Percentiles rank a stretch among this genome's conserved stretches.
These are phyloP conservation scores for Didymella glomerata DNA, from an alignment of 2,329 filamentous ascomycete species.

Conservation along the genomic window DNA sequence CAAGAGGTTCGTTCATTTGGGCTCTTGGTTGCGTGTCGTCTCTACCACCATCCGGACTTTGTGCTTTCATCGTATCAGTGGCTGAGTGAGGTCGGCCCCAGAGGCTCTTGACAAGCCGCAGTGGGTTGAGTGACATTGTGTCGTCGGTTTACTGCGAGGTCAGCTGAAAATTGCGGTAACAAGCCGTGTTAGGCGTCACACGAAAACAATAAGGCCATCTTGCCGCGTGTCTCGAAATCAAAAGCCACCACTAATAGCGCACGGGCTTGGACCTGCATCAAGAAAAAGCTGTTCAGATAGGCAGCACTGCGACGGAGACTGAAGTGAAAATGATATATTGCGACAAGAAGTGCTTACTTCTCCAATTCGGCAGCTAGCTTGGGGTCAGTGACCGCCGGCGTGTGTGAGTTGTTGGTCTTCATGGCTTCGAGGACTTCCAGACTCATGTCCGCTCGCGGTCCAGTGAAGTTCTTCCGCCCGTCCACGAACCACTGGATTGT, in stretches of 20 bases:
- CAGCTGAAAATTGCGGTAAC: not conserved
- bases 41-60: too few species aligned
- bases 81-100: not conserved
- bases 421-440: slow-evolving; percentile 54
- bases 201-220: not conserved
- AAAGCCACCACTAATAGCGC: not conserved
- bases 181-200: not conserved
- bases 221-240: not conserved
- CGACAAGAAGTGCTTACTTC: slow-evolving; percentile 3
- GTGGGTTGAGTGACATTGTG: not conserved
- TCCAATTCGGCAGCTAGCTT: slow-evolving; percentile 4
- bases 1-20: not conserved
- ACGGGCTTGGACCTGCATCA: not conserved
- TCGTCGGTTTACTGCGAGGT: not conserved
- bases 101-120: not conserved
- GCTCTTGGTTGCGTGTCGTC: not conserved
- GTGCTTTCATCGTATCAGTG: not conserved
- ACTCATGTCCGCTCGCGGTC: slow-evolving; percentile 54
- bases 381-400: slow-evolving; percentile 67
- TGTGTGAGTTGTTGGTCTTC: slow-evolving; percentile 31
- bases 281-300: not conserved
- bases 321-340: not conserved
- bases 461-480: slow-evolving; percentile 67
- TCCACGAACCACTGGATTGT: slow-evolving; percentile 68
- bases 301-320: not conserved